Conservation (phyloP, 495 filamentous ascomycete species). For the Aspergillus leporis region DNA sequence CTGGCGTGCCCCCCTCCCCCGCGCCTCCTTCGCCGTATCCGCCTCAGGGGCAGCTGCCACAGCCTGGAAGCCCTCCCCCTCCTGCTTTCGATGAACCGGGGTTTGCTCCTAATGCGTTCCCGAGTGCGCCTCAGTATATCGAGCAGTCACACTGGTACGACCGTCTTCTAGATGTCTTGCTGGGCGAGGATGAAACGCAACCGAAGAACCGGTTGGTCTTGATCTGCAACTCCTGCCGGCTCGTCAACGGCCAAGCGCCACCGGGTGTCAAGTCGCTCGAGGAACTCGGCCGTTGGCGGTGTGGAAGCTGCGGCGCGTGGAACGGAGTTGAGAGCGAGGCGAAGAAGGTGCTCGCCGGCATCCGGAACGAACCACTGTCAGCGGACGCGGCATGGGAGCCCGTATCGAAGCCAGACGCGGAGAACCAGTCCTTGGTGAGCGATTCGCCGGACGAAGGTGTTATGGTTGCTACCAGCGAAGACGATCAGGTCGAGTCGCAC, state of each 20-base stretch:
- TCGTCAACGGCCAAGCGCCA: constrained; percentile 96
- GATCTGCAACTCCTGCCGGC: constrained; percentile 78
- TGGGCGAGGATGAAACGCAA: constrained; percentile 93
- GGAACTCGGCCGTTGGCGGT: constrained; percentile 87
- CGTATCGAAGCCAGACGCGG: constrained; percentile 19
- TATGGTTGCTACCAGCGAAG: constrained; percentile 31
- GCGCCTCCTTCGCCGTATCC: constrained; percentile 29
- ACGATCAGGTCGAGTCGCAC: constrained; percentile 24
- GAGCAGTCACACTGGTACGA: constrained; percentile 83
- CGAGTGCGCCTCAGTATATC: constrained; percentile 44
- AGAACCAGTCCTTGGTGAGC: constrained; percentile 20
- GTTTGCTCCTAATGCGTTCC: constrained; percentile 64
- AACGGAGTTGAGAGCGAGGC: constrained; percentile 82
- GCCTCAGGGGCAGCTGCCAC: constrained; percentile 3
- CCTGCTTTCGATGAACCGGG: constrained; percentile 38
- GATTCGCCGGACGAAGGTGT: constrained; percentile 29
- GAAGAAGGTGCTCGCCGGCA: constrained; percentile 54
- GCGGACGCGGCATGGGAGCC: constrained; percentile 27
- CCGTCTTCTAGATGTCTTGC: constrained; percentile 82
- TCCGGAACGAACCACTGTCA: constrained; percentile 28
- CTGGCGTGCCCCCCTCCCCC: constrained; percentile 18
- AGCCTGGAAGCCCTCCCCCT: constrained; percentile 10
- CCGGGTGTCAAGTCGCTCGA: constrained; percentile 76
- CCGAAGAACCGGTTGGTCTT: constrained; percentile 87
- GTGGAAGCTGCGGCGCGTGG: constrained; percentile 76